phyloP scores from a whole-genome alignment of 2,329 filamentous ascomycete genomes.

The Teratosphaeria pseudoeucalypti region DNA sequence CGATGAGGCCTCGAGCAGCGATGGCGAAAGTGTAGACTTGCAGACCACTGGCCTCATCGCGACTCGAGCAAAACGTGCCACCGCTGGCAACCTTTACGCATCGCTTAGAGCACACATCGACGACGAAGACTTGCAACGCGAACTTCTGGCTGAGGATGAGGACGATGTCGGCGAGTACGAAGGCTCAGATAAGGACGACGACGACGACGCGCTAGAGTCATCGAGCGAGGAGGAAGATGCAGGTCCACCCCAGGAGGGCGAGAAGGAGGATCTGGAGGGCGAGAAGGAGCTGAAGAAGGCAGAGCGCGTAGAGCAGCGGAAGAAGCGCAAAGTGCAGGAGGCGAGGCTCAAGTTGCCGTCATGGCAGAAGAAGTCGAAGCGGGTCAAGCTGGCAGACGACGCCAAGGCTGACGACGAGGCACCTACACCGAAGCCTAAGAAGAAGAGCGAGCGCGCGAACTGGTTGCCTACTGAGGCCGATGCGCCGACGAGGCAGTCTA shows the following conservation, averaged over 20 bases:
- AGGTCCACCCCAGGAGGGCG: constrained; percentile 36
- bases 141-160: constrained; percentile 40
- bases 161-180: constrained; percentile 35
- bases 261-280: constrained; percentile 64
- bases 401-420: constrained; percentile 21
- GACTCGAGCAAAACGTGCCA: constrained; percentile 63
- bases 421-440: constrained; percentile 35
- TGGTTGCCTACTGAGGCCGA: constrained; percentile 57
- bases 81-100: constrained; percentile 75
- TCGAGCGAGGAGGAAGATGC: constrained; percentile 68
- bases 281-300: constrained; percentile 77
- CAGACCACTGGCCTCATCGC: constrained; percentile 50
- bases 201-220: constrained; percentile 75
- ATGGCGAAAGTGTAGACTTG: constrained; percentile 16
- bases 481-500: constrained; percentile 51
- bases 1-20: constrained; percentile 12
- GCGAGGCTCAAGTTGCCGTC: constrained; percentile 52
- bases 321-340: constrained; percentile 74
- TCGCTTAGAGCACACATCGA: constrained; percentile 56
- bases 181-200: constrained; percentile 35
- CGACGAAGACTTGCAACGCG: constrained; percentile 31
- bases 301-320: constrained; percentile 59
- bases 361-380: constrained; percentile 61
- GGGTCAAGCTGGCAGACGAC: constrained; percentile 38
- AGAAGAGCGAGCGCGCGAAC: constrained; percentile 61